Evolutionary conservation across 1,139 yeast species (phyloP).

Genomic region (Nadsonia starkeyi-henricii): DNA sequence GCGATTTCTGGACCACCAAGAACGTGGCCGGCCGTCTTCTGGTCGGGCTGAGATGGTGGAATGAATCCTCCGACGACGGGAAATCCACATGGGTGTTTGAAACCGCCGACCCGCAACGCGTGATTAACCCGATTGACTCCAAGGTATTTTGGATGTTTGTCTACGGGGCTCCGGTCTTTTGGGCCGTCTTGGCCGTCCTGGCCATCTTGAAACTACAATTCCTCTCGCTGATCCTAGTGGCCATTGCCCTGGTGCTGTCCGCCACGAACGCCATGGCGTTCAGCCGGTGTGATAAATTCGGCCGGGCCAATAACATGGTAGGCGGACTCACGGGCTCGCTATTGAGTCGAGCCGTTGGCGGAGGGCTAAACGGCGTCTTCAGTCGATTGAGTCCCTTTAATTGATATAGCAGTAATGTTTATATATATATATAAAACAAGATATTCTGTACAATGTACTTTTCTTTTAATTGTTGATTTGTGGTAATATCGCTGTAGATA

Average conservation of each 20-base stretch:
- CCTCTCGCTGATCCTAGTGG: slow-evolving; percentile 41
- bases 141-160: slow-evolving; percentile 74
- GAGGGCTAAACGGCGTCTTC: neutral
- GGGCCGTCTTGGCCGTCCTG: slow-evolving; percentile 61
- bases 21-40: slow-evolving; percentile 79
- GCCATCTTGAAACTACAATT: slow-evolving; percentile 70
- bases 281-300: slow-evolving; percentile 80
- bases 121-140: slow-evolving; percentile 84
- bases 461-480: too few relatives aligned
- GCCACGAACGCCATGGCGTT: slow-evolving; percentile 79
- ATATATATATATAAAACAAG: too few relatives aligned
- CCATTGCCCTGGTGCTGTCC: slow-evolving; percentile 56
- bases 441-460: too few relatives aligned
- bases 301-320: slow-evolving; percentile 47
- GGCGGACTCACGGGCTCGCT: slow-evolving; percentile 22
- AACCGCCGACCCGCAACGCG: slow-evolving; percentile 66
- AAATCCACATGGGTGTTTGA: slow-evolving; percentile 83
- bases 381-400: neutral
- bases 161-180: slow-evolving; percentile 59
- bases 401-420: too few relatives aligned
- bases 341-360: slow-evolving; percentile 4
- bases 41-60: slow-evolving; percentile 96
- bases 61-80: slow-evolving; percentile 36
- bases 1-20: slow-evolving; percentile 90
- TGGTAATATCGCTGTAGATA: too few relatives aligned